phyloP scores from a whole-genome alignment of 352 stramenopile genomes.

The Plasmopara viticola region DNA sequence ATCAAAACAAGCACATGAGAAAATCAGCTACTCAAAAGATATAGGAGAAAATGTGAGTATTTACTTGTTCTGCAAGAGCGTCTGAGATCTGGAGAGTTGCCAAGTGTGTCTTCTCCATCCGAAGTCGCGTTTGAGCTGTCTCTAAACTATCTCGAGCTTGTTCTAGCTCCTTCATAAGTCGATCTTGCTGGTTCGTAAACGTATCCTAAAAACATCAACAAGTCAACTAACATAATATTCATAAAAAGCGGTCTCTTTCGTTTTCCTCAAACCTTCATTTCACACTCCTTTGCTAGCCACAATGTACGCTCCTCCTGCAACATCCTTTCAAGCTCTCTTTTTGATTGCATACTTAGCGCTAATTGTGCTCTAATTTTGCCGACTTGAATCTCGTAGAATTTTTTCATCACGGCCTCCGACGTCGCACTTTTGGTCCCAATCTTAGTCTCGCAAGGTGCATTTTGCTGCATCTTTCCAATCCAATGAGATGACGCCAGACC shows the following conservation, averaged over 20 bases:
- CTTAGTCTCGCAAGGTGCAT: not conserved
- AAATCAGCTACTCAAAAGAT: not conserved
- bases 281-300: slow-evolving; percentile 17
- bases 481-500: slow-evolving; percentile 6
- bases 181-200: slow-evolving; percentile 9
- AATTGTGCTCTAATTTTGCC: slow-evolving; percentile 65
- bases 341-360: slow-evolving; percentile 32
- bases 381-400: slow-evolving; percentile 80
- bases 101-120: slow-evolving; percentile 63
- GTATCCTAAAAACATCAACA: slow-evolving; percentile 8
- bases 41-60: slow-evolving; percentile 2
- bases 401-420: slow-evolving; percentile 48
- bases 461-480: slow-evolving; percentile 14
- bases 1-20: slow-evolving; percentile 4
- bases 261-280: slow-evolving; percentile 22
- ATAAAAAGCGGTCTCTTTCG: not conserved
- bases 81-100: slow-evolving; percentile 58
- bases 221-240: slow-evolving; percentile 1
- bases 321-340: slow-evolving; percentile 43
- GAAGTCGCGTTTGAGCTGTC: slow-evolving; percentile 29
- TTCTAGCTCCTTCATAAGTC: slow-evolving; percentile 21
- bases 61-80: slow-evolving; percentile 45
- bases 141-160: slow-evolving; percentile 21
- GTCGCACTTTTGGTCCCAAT: slow-evolving; percentile 1
- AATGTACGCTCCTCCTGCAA: slow-evolving; percentile 36